phyloP scores from a whole-genome alignment of 1,139 yeast species.

The Debaryomyces udenii region DNA sequence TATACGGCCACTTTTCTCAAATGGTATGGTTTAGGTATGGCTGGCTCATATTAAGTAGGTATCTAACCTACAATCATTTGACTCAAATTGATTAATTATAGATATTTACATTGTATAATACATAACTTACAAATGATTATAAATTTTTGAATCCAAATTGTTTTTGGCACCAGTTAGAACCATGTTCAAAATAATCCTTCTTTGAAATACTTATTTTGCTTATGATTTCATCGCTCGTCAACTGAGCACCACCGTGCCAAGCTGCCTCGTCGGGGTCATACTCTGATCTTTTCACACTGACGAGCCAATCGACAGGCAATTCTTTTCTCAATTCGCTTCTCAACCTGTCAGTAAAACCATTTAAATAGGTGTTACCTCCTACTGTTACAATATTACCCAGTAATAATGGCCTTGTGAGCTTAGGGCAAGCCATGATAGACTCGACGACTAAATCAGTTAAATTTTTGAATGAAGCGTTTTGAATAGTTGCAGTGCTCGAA shows the following conservation, averaged over 20 bases:
- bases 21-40: constrained; percentile 96
- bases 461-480: constrained; percentile 63
- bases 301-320: constrained; percentile 67
- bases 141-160: constrained; percentile 66
- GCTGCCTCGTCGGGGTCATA: constrained; percentile 30
- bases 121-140: constrained; percentile 14
- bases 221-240: constrained; percentile 57
- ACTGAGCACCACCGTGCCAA: constrained; percentile 50
- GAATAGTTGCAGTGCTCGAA: constrained; percentile 34
- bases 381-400: constrained; percentile 77
- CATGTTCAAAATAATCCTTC: constrained; percentile 85
- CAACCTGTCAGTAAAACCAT: constrained; percentile 67
- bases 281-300: constrained; percentile 42
- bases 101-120: constrained; percentile 3
- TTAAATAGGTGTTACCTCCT: constrained; percentile 81
- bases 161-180: constrained; percentile 76
- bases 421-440: constrained; percentile 71
- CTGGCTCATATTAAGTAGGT: constrained; percentile 79
- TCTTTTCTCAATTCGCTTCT: constrained; percentile 63
- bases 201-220: constrained; percentile 64
- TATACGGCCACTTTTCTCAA: constrained; percentile 81
- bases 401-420: constrained; percentile 71
- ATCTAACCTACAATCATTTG: constrained; percentile 75
- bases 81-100: constrained; percentile 24
- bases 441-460: constrained; percentile 79